Base-by-base conservation (phyloP, 2,329 filamentous ascomycete genomes). In the Trichoderma gracile region DNA sequence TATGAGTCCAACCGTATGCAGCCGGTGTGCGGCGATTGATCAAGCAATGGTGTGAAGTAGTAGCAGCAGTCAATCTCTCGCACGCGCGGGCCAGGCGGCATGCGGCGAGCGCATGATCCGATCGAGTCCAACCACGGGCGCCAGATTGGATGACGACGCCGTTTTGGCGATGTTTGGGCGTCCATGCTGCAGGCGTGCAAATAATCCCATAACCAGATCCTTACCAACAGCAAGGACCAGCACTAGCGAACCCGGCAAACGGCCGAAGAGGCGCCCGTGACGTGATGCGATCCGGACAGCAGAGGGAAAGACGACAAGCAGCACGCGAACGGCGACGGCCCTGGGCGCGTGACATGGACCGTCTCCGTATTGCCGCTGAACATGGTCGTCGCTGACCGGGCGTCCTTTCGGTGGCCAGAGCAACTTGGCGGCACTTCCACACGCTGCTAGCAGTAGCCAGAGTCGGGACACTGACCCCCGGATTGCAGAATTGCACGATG, bases 201-300 rank as follows among this genome's bases (percentile, higher is more conserved):
- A n/a, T n/a, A n/a, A n/a, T n/a, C 30, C n/a, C 40, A 33, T 46
- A n/a, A 9, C 40, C 17, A 25, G 33, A 55, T 54, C 17, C 10
- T 57, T 15, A 45, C 52, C 33, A 40, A 23, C 23, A 38, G 23
- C 10, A 38, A 38, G 33, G 33, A 14, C 45, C 40, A 53, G n/a
- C 46, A 53, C 47, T 62, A 46, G 49, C 49, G 47, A 47, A 54
- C 5, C 55, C 46, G 46, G 56, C 56, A 54, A 65, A 61, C 42
- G 25, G 63, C 63, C 56, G 63, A 65, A 21, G 57, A 65, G 63
- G 56, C 55, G 63, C 63, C 47, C 58, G 58, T 61, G 58, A 59
- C 49, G 54, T 25, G 33, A 46, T 42, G 58, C n/a, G 58, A 59
- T 58, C 30, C 53, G 45, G 45, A 38, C 46, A 38, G 45, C n/a